Conservation (phyloP, 495 filamentous ascomycete genomes). For the Penicillium angulare region DNA sequence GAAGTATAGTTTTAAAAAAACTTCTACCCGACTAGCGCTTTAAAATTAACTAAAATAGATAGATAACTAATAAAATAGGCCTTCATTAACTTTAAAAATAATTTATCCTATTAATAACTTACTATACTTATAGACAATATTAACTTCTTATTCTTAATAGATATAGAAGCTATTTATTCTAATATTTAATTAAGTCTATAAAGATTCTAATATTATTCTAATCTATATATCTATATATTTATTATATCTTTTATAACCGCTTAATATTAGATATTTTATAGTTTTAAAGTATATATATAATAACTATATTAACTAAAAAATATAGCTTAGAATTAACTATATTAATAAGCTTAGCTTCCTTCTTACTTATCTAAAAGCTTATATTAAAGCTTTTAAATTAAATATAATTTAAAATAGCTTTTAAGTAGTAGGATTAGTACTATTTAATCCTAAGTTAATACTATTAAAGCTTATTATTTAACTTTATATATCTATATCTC, state of each 20-base stretch:
- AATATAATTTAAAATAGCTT: background rate
- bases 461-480: background rate
- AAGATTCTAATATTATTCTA: background rate
- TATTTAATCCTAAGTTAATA: background rate
- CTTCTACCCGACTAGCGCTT: slow-evolving; percentile 27
- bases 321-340: background rate
- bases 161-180: too few relatives aligned
- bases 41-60: slow-evolving; percentile 25
- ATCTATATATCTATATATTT: background rate
- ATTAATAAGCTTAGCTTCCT: background rate
- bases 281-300: background rate
- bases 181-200: background rate
- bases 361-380: too few relatives aligned
- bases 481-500: background rate
- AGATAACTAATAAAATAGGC: slow-evolving; percentile 20
- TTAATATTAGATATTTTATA: background rate
- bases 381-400: background rate
- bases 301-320: background rate
- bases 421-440: background rate
- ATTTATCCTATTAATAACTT: slow-evolving; percentile 10
- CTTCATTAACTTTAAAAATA: slow-evolving; percentile 6
- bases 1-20: slow-evolving; percentile 26
- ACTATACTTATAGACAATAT: background rate
- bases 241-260: background rate
- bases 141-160: too few relatives aligned